These are phyloP conservation scores for Athelia sp. DNA, from an alignment of 1,284 basidiomycete species.

Conservation along the genomic window DNA sequence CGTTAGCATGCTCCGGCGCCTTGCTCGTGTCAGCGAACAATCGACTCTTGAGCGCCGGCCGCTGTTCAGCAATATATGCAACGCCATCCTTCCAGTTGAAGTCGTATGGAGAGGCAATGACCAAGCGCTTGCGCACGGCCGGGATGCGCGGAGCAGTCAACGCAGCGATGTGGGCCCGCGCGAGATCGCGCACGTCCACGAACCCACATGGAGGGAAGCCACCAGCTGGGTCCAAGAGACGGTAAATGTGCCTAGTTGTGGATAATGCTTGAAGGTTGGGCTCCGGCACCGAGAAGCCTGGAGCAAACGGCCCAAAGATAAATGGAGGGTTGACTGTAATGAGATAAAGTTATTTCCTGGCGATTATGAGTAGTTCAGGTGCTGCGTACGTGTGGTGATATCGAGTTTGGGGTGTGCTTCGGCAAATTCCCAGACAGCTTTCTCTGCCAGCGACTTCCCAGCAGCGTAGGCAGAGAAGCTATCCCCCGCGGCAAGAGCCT, in stretches of 20 bases:
- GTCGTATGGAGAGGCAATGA: slow-evolving; percentile 4
- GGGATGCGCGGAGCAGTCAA: slow-evolving; percentile 4
- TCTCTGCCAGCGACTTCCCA: slow-evolving; percentile 8
- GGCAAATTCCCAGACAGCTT: slow-evolving; percentile 10
- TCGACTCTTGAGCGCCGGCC: slow-evolving; percentile 9
- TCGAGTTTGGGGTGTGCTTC: slow-evolving; percentile 12
- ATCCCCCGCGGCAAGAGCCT: slow-evolving; percentile 11
- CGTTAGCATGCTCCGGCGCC: neutral
- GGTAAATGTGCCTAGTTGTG: slow-evolving; percentile 14
- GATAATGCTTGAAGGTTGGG: slow-evolving; percentile 3
- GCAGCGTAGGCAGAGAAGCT: slow-evolving; percentile 9
- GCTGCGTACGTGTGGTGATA: slow-evolving; percentile 5
- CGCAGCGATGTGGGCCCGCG: slow-evolving; percentile 15
- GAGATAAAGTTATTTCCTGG: too few relatives aligned
- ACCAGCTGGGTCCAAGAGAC: slow-evolving; percentile 9
- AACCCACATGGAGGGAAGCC: slow-evolving; percentile 6
- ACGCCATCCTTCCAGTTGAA: slow-evolving; percentile 9
- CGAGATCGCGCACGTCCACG: slow-evolving; percentile 18
- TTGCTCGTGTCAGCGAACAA: neutral
- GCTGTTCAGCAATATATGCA: slow-evolving; percentile 4
- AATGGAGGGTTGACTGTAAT: slow-evolving; percentile 17
- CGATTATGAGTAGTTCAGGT: too few relatives aligned
- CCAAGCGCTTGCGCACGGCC: slow-evolving; percentile 3
- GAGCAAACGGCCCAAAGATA: slow-evolving; percentile 18
- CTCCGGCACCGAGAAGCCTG: slow-evolving; percentile 8